Evolutionary conservation across 495 filamentous ascomycete species (phyloP).

Genomic region (Chlorociboria aeruginascens): DNA sequence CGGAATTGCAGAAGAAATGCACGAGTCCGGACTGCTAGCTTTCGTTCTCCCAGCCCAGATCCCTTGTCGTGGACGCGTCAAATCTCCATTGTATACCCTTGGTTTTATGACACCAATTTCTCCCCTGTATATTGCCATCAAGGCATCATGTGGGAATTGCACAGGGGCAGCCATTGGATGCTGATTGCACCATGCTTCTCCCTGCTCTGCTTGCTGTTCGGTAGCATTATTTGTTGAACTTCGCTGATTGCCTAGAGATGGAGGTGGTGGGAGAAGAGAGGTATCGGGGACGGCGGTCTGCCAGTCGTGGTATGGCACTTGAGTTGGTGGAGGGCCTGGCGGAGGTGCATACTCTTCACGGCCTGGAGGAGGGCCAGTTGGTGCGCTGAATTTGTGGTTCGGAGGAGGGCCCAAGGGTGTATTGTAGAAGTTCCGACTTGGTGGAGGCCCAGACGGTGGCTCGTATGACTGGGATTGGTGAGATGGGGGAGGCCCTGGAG

Average conservation of each 20-base stretch:
- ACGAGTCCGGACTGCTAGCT: conserved; percentile 31
- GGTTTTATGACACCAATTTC: conserved; percentile 18
- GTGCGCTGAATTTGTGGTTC: conserved; percentile 19
- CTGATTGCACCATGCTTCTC: conserved; percentile 53
- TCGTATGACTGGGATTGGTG: background rate
- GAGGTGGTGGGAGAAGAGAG: conserved; percentile 70
- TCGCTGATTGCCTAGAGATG: conserved; percentile 49
- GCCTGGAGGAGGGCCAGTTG: conserved; percentile 16
- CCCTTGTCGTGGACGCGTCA: conserved; percentile 26
- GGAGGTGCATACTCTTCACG: conserved; percentile 9
- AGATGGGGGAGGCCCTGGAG: conserved; percentile 15
- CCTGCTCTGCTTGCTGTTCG: conserved; percentile 53
- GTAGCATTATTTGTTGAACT: conserved; percentile 70
- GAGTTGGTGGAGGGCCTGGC: conserved; percentile 16
- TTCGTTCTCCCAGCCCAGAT: conserved; percentile 30
- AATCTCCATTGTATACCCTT: conserved; percentile 15
- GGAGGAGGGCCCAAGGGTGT: conserved; percentile 9
- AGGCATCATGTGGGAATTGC: conserved; percentile 28
- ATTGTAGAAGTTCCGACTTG: background rate
- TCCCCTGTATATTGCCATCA: conserved; percentile 19
- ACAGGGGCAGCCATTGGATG: conserved; percentile 53
- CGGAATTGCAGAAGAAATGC: conserved; percentile 56
- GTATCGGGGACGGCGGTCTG: conserved; percentile 66
- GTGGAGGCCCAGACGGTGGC: conserved; percentile 10
- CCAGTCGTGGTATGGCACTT: conserved; percentile 54